These are phyloP conservation scores for Friedmanniomyces endolithicus DNA, from an alignment of 495 filamentous ascomycete species.

Conservation along the genomic window DNA sequence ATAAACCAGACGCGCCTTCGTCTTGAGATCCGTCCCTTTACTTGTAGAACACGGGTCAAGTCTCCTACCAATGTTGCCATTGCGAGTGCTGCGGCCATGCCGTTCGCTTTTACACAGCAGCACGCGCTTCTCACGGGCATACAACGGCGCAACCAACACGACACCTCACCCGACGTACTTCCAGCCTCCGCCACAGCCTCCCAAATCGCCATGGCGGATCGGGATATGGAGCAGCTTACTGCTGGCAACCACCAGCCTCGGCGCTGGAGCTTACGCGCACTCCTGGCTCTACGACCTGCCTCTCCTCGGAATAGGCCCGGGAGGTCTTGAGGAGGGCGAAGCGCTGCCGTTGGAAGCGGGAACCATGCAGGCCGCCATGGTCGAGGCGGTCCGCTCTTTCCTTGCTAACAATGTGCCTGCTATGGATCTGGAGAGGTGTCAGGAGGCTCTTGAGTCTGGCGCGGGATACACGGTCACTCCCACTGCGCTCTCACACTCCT, in stretches of 20 bases:
- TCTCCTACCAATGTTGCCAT: not conserved
- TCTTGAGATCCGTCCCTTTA: not conserved
- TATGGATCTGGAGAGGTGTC: slow-evolving; percentile 2
- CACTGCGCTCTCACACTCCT: slow-evolving; percentile 2
- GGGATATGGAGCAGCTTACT: slow-evolving; percentile 2
- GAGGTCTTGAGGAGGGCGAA: not conserved
- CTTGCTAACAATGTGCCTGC: not conserved
- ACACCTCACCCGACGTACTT: slow-evolving; percentile 18
- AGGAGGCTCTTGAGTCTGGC: slow-evolving; percentile 1
- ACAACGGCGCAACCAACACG: not conserved
- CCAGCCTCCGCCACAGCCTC: slow-evolving; percentile 5
- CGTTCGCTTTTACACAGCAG: not conserved
- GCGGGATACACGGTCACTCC: slow-evolving; percentile 3
- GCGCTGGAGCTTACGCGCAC: not conserved
- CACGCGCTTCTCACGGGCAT: slow-evolving; percentile 5
- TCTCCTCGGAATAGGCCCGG: not conserved
- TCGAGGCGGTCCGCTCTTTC: not conserved
- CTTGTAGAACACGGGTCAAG: not conserved
- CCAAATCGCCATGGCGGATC: slow-evolving; percentile 1
- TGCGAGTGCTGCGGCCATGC: not conserved
- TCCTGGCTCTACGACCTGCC: slow-evolving; percentile 2
- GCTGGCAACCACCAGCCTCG: not conserved
- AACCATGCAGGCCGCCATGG: slow-evolving; percentile 3
- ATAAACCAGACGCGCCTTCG: not conserved
- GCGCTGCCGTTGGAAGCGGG: not conserved